Evolutionary conservation across 2,329 filamentous ascomycete species (phyloP).

Genomic region (Davidsoniella virescens): DNA sequence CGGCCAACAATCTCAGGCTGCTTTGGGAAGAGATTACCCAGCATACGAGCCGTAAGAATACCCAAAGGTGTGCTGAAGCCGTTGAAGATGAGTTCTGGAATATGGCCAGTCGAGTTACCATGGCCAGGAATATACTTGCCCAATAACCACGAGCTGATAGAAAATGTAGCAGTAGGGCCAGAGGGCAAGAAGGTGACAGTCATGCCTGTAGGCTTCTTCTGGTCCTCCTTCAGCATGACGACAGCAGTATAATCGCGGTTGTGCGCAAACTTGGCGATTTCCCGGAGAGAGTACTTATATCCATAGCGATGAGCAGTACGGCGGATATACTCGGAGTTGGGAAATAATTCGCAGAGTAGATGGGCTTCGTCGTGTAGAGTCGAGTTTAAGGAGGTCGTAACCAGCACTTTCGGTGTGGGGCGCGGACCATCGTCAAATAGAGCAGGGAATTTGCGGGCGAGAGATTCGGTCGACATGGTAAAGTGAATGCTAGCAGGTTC

Average conservation of each 20-base stretch:
- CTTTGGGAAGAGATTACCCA: constrained; percentile 45
- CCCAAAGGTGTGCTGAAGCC: constrained; percentile 91
- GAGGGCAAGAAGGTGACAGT: constrained; percentile 70
- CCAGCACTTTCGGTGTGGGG: constrained; percentile 63
- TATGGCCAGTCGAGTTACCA: constrained; percentile 74
- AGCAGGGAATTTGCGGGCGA: constrained; percentile 44
- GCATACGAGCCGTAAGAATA: constrained; percentile 70
- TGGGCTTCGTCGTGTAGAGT: constrained; percentile 72
- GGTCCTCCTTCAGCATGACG: constrained; percentile 74
- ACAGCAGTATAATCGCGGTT: constrained; percentile 74
- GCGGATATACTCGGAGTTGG: constrained; percentile 73
- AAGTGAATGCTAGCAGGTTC: constrained; percentile 13
- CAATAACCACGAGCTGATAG: constrained; percentile 77
- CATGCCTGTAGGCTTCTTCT: constrained; percentile 67
- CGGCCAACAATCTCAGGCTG: constrained; percentile 70
- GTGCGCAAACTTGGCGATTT: constrained; percentile 73
- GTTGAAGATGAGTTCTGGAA: constrained; percentile 79
- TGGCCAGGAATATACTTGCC: constrained; percentile 79
- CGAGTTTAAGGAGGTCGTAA: constrained; percentile 82
- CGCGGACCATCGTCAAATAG: constrained; percentile 44
- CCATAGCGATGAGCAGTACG: constrained; percentile 69
- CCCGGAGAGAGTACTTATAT: constrained; percentile 81
- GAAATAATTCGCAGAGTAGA: constrained; percentile 66
- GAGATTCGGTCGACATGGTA: constrained; percentile 21
- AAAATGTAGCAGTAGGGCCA: constrained; percentile 88